Evolutionary conservation across 2,329 filamentous ascomycete species (phyloP).

Genomic region (Penicillium sp.): DNA sequence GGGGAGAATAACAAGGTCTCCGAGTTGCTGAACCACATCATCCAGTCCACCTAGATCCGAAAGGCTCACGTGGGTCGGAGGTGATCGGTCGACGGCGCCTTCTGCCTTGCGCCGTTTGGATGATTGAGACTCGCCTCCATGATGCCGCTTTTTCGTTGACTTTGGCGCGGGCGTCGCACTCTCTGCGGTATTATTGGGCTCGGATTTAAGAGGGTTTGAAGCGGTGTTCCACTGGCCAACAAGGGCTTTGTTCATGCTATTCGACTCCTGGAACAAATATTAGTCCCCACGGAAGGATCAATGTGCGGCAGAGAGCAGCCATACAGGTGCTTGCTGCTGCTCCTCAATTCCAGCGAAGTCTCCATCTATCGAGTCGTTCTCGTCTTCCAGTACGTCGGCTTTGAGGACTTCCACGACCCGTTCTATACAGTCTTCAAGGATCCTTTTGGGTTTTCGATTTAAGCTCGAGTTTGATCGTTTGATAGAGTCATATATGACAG

Average conservation of each 20-base stretch:
- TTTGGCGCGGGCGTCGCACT: conserved; percentile 33
- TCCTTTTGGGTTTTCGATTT: conserved; percentile 78
- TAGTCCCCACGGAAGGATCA: conserved; percentile 14
- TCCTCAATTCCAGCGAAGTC: conserved; percentile 57
- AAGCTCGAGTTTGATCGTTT: conserved; percentile 86
- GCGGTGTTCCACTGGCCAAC: conserved; percentile 62
- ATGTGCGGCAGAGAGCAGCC: neutral
- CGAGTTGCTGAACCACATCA: conserved; percentile 70
- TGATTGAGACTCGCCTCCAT: conserved; percentile 66
- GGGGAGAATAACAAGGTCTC: conserved; percentile 74
- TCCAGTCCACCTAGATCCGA: conserved; percentile 79
- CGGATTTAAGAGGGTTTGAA: conserved; percentile 39
- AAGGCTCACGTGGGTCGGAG: conserved; percentile 70
- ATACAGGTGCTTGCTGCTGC: conserved; percentile 37
- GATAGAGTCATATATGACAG: conserved; percentile 76
- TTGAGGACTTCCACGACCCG: conserved; percentile 76
- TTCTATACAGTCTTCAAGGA: conserved; percentile 84
- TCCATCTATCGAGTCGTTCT: conserved; percentile 55
- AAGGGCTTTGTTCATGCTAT: conserved; percentile 70
- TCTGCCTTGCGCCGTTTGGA: conserved; percentile 68
- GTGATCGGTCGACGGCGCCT: conserved; percentile 63
- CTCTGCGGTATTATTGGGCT: conserved; percentile 32
- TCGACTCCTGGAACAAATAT: conserved; percentile 52
- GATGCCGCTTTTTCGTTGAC: conserved; percentile 60
- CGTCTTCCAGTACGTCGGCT: conserved; percentile 63